A percentile compares a stretch with the other conserved stretches of the same genome.
Evolutionary conservation across 345 rosid genomes (phyloP).

Genomic region (Toxicodendron radicans): DNA sequence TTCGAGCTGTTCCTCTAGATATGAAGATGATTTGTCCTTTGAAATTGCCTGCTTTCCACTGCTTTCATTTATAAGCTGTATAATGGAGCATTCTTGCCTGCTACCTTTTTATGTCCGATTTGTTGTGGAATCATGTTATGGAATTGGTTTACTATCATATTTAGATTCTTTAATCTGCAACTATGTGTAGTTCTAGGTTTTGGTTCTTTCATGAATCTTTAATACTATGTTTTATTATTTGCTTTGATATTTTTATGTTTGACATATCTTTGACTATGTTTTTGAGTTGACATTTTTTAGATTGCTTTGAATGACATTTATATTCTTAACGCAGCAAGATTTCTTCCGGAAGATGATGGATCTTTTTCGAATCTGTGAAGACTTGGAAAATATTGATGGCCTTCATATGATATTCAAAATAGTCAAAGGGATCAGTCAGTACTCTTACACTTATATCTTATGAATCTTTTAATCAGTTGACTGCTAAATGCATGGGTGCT

Average conservation of each 20-base stretch:
- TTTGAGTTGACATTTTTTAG: not conserved
- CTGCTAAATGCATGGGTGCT: slow-evolving; percentile 7
- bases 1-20: no score
- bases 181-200: not conserved
- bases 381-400: slow-evolving; percentile 53
- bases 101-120: not conserved
- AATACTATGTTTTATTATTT: not conserved
- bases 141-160: not conserved
- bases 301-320: slow-evolving; percentile 21
- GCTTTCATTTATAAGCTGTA: no score
- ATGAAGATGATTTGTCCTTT: no score
- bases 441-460: slow-evolving; percentile 19
- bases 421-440: slow-evolving; percentile 80
- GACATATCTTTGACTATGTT: not conserved
- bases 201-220: not conserved
- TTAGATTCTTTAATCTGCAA: not conserved
- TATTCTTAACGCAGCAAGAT: slow-evolving; percentile 57
- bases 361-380: slow-evolving; percentile 71
- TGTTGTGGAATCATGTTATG: not conserved
- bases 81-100: no score
- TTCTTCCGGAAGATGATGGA: slow-evolving; percentile 78
- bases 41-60: no score
- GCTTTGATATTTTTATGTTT: not conserved
- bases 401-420: slow-evolving; percentile 84
- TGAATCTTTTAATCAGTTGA: slow-evolving; percentile 13